These are phyloP conservation scores for Phytopythium vexans DNA, from an alignment of 352 stramenopile genomes.

Conservation along the genomic window DNA sequence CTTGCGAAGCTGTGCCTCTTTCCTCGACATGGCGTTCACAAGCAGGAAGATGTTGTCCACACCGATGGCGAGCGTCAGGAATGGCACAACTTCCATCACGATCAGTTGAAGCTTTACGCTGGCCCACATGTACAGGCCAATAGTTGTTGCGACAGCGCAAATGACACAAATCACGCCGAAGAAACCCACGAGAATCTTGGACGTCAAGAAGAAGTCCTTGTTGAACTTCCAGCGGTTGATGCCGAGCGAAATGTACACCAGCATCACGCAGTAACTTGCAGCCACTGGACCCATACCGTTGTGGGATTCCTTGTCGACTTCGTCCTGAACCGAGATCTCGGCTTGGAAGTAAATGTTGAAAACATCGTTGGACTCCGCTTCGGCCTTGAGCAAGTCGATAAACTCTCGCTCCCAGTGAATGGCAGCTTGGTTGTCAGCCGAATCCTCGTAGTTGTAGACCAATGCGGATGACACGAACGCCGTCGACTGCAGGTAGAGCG, in stretches of 20 bases:
- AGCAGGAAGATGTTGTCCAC: conserved; percentile 74
- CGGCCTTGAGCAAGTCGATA: conserved; percentile 50
- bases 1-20: conserved; percentile 32
- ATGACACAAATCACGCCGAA: conserved; percentile 58
- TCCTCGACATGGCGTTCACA: conserved; percentile 51
- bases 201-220: conserved; percentile 46
- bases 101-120: conserved; percentile 64
- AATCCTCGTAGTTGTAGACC: conserved; percentile 63
- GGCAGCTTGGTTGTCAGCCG: conserved; percentile 35
- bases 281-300: conserved; percentile 47
- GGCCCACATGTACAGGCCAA: conserved; percentile 60
- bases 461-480: conserved; percentile 53
- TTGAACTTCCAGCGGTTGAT: conserved; percentile 58
- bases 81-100: conserved; percentile 71
- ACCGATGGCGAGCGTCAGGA: conserved; percentile 61
- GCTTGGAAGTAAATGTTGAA: conserved; percentile 58
- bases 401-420: conserved; percentile 58
- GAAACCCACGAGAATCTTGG: conserved; percentile 56
- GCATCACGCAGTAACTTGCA: conserved; percentile 60
- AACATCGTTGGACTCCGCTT: conserved; percentile 33
- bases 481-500: conserved; percentile 37
- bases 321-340: conserved; percentile 57
- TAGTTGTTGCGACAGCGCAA: conserved; percentile 50
- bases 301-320: conserved; percentile 50
- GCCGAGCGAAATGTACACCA: conserved; percentile 62